phyloP scores from a whole-genome alignment of 805 yeast species.

The Candida tibetensis region DNA sequence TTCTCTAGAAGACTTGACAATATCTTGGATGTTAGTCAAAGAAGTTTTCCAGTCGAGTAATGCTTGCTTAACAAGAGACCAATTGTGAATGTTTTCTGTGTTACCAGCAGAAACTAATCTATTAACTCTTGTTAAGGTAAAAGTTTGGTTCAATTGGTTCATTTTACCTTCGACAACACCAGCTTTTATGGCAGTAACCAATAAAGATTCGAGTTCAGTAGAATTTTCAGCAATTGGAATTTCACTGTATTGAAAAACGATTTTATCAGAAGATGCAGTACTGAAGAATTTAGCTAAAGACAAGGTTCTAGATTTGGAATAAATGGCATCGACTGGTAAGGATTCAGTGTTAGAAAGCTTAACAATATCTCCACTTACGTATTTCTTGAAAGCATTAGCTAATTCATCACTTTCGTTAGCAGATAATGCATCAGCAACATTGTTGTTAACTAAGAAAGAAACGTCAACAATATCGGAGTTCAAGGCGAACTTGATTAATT shows the following conservation, averaged over 20 bases:
- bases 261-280: conserved; percentile 21
- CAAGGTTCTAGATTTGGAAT: conserved; percentile 38
- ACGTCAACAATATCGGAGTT: conserved; percentile 37
- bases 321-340: conserved; percentile 22
- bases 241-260: conserved; percentile 34
- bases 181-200: conserved; percentile 42
- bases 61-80: conserved; percentile 35
- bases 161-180: conserved; percentile 45
- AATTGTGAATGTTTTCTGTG: conserved; percentile 28
- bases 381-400: conserved; percentile 28
- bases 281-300: conserved; percentile 37
- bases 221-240: conserved; percentile 30
- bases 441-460: conserved; percentile 41
- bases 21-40: conserved; percentile 39
- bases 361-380: conserved; percentile 36
- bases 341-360: conserved; percentile 14
- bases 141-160: conserved; percentile 41
- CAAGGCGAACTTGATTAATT: conserved; percentile 36
- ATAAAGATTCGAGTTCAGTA: conserved; percentile 36
- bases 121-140: conserved; percentile 40
- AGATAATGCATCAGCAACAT: conserved; percentile 34
- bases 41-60: conserved; percentile 40
- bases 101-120: conserved; percentile 41
- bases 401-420: conserved; percentile 25
- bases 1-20: conserved; percentile 43